phyloP scores from a whole-genome alignment of 2,329 filamentous ascomycete genomes.

The Pseudocercospora vitis region DNA sequence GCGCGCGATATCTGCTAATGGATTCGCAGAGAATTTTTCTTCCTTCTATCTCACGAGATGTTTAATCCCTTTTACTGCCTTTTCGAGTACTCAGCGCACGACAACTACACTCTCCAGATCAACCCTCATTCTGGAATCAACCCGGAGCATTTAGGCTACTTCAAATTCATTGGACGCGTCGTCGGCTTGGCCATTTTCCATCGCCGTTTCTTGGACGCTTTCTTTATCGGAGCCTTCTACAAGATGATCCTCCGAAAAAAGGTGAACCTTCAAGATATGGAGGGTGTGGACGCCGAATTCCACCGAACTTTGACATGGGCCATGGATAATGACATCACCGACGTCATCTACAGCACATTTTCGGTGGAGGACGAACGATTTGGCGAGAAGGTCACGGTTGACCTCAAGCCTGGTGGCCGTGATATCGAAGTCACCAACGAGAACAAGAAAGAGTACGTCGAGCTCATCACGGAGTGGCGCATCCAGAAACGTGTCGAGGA shows the following conservation, averaged over 20 bases:
- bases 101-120: conserved; percentile 99
- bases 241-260: conserved; percentile 98
- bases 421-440: conserved; percentile 97
- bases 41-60: conserved; percentile 98
- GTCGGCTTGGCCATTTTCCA: conserved; percentile 98
- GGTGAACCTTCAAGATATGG: conserved; percentile 91
- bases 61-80: conserved; percentile 99
- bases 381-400: conserved; percentile 88
- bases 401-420: conserved; percentile 84
- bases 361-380: conserved; percentile 97
- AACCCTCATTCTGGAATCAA: conserved; percentile 99
- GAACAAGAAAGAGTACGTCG: conserved; percentile 98
- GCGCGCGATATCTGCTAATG: conserved; percentile 30
- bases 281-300: conserved; percentile 97
- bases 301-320: conserved; percentile 97
- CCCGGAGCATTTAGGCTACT: conserved; percentile 98
- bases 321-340: conserved; percentile 95
- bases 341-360: conserved; percentile 92
- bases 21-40: conserved; percentile 84
- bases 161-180: conserved; percentile 98
- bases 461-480: conserved; percentile 98
- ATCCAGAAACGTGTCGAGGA: conserved; percentile 98
- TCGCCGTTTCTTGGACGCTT: conserved; percentile 92
- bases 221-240: conserved; percentile 98
- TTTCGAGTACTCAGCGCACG: conserved; percentile 98